phyloP scores from a whole-genome alignment of 495 filamentous ascomycete species.

The Neurospora sp. region DNA sequence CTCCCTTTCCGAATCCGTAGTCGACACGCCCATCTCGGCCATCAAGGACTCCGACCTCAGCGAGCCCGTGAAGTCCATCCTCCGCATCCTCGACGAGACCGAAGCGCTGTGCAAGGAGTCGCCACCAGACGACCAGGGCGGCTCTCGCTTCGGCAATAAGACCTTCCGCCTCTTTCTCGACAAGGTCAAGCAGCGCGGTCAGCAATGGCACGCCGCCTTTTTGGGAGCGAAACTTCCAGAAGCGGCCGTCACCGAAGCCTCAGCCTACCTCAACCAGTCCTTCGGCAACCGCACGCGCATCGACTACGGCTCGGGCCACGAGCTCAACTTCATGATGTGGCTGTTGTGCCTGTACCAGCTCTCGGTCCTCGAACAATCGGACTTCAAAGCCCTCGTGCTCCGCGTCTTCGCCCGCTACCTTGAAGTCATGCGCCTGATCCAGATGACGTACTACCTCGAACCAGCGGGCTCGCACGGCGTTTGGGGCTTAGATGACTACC shows the following conservation, averaged over 20 bases:
- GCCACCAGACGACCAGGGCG: slow-evolving; percentile 74
- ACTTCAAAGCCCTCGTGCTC: slow-evolving; percentile 65
- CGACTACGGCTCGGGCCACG: slow-evolving; percentile 95
- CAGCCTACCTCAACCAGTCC: slow-evolving; percentile 69
- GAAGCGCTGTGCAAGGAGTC: slow-evolving; percentile 50
- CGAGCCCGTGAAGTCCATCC: slow-evolving; percentile 49
- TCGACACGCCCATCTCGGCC: slow-evolving; percentile 63
- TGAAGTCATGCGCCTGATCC: slow-evolving; percentile 66
- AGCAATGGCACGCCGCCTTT: slow-evolving; percentile 49
- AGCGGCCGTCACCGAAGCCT: slow-evolving; percentile 56
- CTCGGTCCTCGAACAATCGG: slow-evolving; percentile 46
- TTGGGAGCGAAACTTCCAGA: slow-evolving; percentile 17
- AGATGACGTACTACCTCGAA: slow-evolving; percentile 87
- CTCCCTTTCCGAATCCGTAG: slow-evolving; percentile 69
- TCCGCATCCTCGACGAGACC: slow-evolving; percentile 59
- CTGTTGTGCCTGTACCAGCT: slow-evolving; percentile 81
- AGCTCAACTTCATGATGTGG: slow-evolving; percentile 94
- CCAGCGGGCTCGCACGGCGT: slow-evolving; percentile 92
- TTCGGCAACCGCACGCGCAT: slow-evolving; percentile 83
- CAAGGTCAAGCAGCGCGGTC: slow-evolving; percentile 44
- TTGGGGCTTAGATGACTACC: slow-evolving; percentile 97
- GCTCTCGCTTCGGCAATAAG: slow-evolving; percentile 90
- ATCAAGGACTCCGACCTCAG: slow-evolving; percentile 44
- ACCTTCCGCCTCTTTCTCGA: slow-evolving; percentile 78
- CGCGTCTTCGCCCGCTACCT: slow-evolving; percentile 75